Evolutionary conservation across 2,329 filamentous ascomycete species (phyloP).

Genomic region (Aspergillus udagawae): DNA sequence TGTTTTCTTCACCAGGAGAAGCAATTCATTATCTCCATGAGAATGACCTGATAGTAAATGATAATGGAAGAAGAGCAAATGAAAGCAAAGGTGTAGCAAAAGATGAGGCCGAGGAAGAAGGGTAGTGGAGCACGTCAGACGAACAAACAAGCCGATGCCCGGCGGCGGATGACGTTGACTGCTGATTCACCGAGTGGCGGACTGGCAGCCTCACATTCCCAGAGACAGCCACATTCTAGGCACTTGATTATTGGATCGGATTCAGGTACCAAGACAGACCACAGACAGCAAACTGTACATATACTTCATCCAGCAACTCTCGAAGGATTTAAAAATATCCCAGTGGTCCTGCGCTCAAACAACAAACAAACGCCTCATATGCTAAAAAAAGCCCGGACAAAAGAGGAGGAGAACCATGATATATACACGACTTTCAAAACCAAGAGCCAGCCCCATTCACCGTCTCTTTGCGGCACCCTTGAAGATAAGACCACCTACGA

Average conservation of each 20-base stretch:
- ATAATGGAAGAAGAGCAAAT: background rate
- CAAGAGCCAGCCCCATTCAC: conserved; percentile 15
- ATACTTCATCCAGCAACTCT: background rate
- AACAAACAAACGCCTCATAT: background rate
- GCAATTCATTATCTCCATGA: background rate
- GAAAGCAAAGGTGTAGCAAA: background rate
- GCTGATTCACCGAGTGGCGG: background rate
- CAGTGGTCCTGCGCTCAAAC: conserved; percentile 7
- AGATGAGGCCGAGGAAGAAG: background rate
- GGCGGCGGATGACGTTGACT: background rate
- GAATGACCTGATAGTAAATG: background rate
- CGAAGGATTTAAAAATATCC: background rate
- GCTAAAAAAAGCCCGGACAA: background rate
- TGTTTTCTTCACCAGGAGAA: background rate
- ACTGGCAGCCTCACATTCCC: background rate
- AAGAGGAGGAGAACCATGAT: background rate
- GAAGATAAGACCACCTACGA: conserved; percentile 83
- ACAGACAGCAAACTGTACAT: background rate
- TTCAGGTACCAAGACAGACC: background rate
- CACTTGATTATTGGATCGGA: background rate
- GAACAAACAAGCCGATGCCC: background rate
- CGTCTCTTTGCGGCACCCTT: conserved; percentile 63
- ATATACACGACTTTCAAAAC: background rate
- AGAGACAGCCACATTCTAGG: background rate
- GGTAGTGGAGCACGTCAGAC: background rate